Base-by-base conservation (phyloP, 2,329 filamentous ascomycete genomes). In the Exophiala aquamarina region DNA sequence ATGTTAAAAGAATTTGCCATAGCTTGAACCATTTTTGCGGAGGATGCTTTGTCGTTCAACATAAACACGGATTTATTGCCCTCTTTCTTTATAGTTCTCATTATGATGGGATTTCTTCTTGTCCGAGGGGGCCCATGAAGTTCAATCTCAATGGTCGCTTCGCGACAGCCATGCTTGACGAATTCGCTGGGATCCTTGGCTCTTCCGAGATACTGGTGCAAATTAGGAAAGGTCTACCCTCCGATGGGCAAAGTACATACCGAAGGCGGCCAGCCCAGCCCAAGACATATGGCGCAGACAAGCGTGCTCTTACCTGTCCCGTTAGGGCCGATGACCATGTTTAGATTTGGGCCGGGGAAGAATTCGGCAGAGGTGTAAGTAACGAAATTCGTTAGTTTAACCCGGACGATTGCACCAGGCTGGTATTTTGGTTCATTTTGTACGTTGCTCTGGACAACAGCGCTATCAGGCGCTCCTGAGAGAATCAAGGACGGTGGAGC, bases 271-370 rank as follows among this genome's bases (percentile, higher is more conserved):
- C 86, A 96, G 38, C 93, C 93, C 19, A 98, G 73, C 2, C 93
- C 93, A 11, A 98, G 71, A 63, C 93, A 97, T 58, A 98, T 95
- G 35, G 93, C 93, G 69, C 93, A 98, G 34, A 98, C 92, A 19
- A 98, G 76, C 0, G 93, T 96, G 69, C 92, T 97, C 70, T 98
- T 98, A 45, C 93, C 93, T 0, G 93, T 97, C 26, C 93, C 93
- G 62, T 98, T 98, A n/a, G 93, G 93, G 0, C 93, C 93, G 59
- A 98, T 95, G 43, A 98, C 85, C 92, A 98, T 97, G 66, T 98
- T 98, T 62, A 98, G 69, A 64, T 88, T 92, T 1, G 93, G 92
- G 0, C 93, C 93, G 10, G 90, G 89, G 49, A 86, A 82, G 67
- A 97, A 96, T 56, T 95, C 91, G 45, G 90, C 92, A 43, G 85